Evolutionary conservation across 768 basidiomycete genomes (phyloP).

Genomic region (Boletus coccyginus): DNA sequence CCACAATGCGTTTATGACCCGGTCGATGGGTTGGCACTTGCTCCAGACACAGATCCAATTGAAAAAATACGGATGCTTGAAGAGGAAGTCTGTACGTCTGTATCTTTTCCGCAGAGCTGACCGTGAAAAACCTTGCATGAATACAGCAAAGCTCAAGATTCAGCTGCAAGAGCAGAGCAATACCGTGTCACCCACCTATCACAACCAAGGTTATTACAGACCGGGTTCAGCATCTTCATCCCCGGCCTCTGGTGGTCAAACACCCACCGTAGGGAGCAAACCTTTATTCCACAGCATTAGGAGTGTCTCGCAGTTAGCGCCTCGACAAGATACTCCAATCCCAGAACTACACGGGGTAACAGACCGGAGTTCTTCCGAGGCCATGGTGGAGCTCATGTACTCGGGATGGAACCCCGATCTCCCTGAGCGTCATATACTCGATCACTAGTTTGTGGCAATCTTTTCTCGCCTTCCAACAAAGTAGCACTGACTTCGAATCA

Average conservation of each 20-base stretch:
- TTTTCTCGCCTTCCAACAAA: conserved; percentile 5
- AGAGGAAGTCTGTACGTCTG: conserved; percentile 64
- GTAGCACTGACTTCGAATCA: conserved; percentile 10
- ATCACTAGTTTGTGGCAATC: conserved; percentile 64
- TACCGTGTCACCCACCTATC: conserved; percentile 22
- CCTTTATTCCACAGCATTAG: background rate
- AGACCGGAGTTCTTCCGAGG: conserved; percentile 44
- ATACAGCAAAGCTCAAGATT: conserved; percentile 59
- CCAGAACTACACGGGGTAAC: conserved; percentile 44
- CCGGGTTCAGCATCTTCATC: conserved; percentile 25
- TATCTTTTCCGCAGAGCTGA: background rate
- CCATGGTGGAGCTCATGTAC: conserved; percentile 64
- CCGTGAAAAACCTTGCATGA: conserved; percentile 9
- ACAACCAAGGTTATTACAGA: conserved; percentile 17
- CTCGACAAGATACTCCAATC: conserved; percentile 47
- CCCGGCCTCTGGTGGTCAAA: conserved; percentile 15
- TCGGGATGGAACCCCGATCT: conserved; percentile 86
- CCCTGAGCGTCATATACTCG: conserved; percentile 68
- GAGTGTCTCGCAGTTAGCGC: background rate
- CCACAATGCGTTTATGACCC: conserved; percentile 87
- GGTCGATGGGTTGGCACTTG: conserved; percentile 74
- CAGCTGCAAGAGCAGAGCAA: conserved; percentile 56
- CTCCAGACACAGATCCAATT: conserved; percentile 73
- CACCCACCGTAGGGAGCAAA: conserved; percentile 5
- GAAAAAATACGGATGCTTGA: conserved; percentile 78